Conservation (phyloP, 1,284 basidiomycete genomes). For the Macrocybe sp. region DNA sequence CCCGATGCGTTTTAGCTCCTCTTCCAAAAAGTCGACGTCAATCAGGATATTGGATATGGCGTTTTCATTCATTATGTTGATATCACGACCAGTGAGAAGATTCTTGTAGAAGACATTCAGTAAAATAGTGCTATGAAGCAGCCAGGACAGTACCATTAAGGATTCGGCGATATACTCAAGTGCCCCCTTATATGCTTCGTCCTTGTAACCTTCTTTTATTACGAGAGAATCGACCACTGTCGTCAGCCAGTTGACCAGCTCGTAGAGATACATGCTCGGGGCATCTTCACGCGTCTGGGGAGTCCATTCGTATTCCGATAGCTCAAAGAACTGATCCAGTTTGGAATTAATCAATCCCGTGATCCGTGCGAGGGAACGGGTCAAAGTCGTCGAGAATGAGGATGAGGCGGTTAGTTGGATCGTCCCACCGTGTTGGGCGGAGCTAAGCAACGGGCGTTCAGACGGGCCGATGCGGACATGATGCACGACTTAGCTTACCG, state of each 20-base stretch:
- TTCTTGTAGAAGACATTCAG: slow-evolving; percentile 42
- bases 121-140: neutral
- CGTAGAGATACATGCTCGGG: slow-evolving; percentile 91
- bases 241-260: slow-evolving; percentile 93
- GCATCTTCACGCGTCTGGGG: slow-evolving; percentile 61
- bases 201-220: slow-evolving; percentile 82
- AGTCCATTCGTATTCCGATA: slow-evolving; percentile 94
- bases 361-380: slow-evolving; percentile 74
- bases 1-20: slow-evolving; percentile 72
- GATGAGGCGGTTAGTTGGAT: slow-evolving; percentile 64
- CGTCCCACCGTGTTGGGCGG: slow-evolving; percentile 79
- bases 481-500: slow-evolving; percentile 38
- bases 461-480: slow-evolving; percentile 7
- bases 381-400: slow-evolving; percentile 70
- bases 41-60: slow-evolving; percentile 79
- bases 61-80: slow-evolving; percentile 84
- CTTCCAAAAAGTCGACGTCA: slow-evolving; percentile 83
- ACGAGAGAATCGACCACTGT: slow-evolving; percentile 94
- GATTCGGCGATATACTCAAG: slow-evolving; percentile 82
- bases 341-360: slow-evolving; percentile 85
- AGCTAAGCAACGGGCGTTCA: slow-evolving; percentile 35
- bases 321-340: slow-evolving; percentile 94
- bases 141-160: slow-evolving; percentile 60
- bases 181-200: slow-evolving; percentile 84
- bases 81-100: slow-evolving; percentile 72